Evolutionary conservation across 805 yeast genomes (phyloP), one percentile per base, ranked within the genome.

Genomic region (Blastobotrys peoriensis): DNA sequence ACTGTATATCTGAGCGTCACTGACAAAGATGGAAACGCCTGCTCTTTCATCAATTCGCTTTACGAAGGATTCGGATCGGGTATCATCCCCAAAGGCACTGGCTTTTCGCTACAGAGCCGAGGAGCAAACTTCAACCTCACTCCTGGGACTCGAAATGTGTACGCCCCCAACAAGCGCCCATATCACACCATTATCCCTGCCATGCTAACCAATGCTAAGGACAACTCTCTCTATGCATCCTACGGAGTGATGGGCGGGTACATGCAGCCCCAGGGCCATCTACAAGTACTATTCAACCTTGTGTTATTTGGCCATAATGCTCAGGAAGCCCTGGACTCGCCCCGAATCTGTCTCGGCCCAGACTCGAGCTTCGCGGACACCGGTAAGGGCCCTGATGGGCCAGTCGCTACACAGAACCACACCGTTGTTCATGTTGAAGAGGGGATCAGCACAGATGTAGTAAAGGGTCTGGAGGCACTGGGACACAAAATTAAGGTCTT

Each of bases 121-220:
- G 94, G 93, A 2, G 78, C 79, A 35, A 85, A 83, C 61, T 86
- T 85, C 67, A 78, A 76, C 53, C 65, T 83, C 46, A 70, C 73
- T 44, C 74, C 76, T 3, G 73, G 74, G 1, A 70, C 78, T 22
- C 70, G 72, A 42, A 85, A 85, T 58, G 72, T 75, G 40, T 61
- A 81, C 36, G 87, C 74, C 43, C 86, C 86, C 2, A 73, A 76
- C 16, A 85, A 85, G 60, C 68, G 93, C 51, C 80, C 87, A 1
- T 85, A 83, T 61, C 94, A 86, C 57, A 86, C 95, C 0, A 85
- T 85, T 47, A 84, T 85, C 47, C 94, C 94, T 1, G 86, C 87
- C 0, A 74, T 85, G 80, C 74, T 85, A 23, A 85, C 94, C 10
- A 61, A 66, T 2, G 44, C 43, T 22, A 47, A 45, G 2, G 58